A percentile compares a stretch with the other conserved stretches of the same genome.
These are phyloP conservation scores for Gamarada debralockiae DNA, from an alignment of 495 filamentous ascomycete genomes.

Conservation along the genomic window DNA sequence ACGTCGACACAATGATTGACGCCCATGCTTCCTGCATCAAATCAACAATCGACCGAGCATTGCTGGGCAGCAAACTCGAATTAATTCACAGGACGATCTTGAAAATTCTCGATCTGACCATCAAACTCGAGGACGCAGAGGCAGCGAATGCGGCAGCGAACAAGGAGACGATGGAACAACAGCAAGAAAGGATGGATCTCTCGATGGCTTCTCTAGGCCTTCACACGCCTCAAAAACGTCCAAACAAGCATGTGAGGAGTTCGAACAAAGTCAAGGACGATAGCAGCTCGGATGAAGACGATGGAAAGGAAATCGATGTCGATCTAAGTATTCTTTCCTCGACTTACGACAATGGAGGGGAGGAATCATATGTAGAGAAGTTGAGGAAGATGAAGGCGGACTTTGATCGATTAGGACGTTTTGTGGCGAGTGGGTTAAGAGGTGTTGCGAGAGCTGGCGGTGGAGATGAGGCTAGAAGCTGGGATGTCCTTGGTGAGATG, in stretches of 20 bases:
- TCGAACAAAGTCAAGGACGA: background rate
- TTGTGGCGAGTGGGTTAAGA: conserved; percentile 50
- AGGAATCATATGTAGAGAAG: conserved; percentile 32
- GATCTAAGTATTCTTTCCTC: conserved; percentile 34
- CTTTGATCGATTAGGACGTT: conserved; percentile 47
- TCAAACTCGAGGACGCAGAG: conserved; percentile 46
- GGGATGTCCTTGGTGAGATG: conserved; percentile 58
- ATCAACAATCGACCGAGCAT: conserved; percentile 57
- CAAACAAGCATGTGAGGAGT: conserved; percentile 11
- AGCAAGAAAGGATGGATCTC: conserved; percentile 29
- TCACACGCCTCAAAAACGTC: conserved; percentile 34
- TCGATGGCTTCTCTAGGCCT: conserved; percentile 21
- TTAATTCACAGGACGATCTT: conserved; percentile 64
- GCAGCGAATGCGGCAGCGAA: conserved; percentile 27
- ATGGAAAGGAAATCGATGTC: conserved; percentile 33
- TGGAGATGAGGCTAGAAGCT: conserved; percentile 38
- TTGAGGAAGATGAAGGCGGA: conserved; percentile 41
- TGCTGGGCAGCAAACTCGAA: conserved; percentile 58
- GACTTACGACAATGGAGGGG: conserved; percentile 23
- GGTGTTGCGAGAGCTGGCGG: conserved; percentile 57
- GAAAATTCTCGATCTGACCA: conserved; percentile 55
- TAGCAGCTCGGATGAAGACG: conserved; percentile 22
- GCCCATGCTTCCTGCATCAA: conserved; percentile 62
- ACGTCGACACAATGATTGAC: conserved; percentile 77
- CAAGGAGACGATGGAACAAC: conserved; percentile 28